phyloP scores from a whole-genome alignment of 768 basidiomycete species.

The Inosperma sp. region DNA sequence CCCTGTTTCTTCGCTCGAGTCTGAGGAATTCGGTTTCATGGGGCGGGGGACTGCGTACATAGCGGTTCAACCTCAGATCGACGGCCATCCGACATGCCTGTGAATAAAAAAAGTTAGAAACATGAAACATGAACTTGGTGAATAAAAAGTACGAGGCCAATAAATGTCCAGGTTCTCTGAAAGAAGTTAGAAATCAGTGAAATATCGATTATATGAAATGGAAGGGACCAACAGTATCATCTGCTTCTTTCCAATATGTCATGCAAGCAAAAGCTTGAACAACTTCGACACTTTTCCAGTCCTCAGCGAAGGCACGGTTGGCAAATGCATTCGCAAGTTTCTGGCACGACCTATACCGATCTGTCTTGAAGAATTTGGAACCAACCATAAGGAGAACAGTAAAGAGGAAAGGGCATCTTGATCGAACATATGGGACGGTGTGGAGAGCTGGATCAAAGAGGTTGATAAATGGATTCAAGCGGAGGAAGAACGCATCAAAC shows the following conservation, averaged over 20 bases:
- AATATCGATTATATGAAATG: slow-evolving; percentile 9
- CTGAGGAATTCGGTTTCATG: slow-evolving; percentile 62
- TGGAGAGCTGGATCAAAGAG: slow-evolving; percentile 87
- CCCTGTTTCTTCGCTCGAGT: slow-evolving; percentile 76
- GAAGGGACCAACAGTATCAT: slow-evolving; percentile 59
- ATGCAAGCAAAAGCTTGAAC: slow-evolving; percentile 87
- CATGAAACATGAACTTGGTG: slow-evolving; percentile 9
- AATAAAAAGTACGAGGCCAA: slow-evolving; percentile 63
- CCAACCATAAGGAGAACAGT: slow-evolving; percentile 80
- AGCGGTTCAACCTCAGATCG: slow-evolving; percentile 75
- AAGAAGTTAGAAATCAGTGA: slow-evolving; percentile 17
- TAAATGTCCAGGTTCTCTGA: slow-evolving; percentile 82
- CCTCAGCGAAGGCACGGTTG: slow-evolving; percentile 72
- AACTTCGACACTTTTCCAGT: slow-evolving; percentile 79
- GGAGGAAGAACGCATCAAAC: slow-evolving; percentile 75
- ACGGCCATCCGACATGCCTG: slow-evolving; percentile 88
- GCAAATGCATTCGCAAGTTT: slow-evolving; percentile 70
- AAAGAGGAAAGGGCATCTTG: slow-evolving; percentile 77
- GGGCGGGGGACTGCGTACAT: slow-evolving; percentile 47
- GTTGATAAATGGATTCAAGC: slow-evolving; percentile 86
- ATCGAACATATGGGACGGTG: slow-evolving; percentile 73
- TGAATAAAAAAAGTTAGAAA: slow-evolving; percentile 11
- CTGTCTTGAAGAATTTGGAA: slow-evolving; percentile 76
- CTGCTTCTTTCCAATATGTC: slow-evolving; percentile 86
- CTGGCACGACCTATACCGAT: slow-evolving; percentile 61